Conservation (phyloP, 1,284 basidiomycete genomes). For the Psilocybe mexicana region DNA sequence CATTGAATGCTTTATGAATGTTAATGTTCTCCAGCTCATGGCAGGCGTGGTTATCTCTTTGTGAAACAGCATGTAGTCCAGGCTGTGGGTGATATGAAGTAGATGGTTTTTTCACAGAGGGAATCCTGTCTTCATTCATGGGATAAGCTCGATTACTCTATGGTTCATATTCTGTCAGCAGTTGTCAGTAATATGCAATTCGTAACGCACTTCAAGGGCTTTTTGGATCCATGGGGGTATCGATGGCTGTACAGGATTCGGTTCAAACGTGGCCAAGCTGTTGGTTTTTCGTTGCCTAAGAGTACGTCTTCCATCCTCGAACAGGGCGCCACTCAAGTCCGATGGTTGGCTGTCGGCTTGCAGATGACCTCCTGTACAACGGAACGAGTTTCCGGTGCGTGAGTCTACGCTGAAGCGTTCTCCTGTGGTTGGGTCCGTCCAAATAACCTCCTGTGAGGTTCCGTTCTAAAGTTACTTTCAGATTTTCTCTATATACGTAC, state of each 20-base stretch:
- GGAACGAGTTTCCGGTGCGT: conserved; percentile 60
- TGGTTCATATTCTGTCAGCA: conserved; percentile 43
- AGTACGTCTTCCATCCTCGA: conserved; percentile 18
- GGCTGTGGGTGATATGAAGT: conserved; percentile 12
- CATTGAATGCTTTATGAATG: conserved; percentile 11
- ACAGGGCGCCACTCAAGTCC: conserved; percentile 18
- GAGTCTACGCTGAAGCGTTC: conserved; percentile 70
- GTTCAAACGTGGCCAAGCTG: conserved; percentile 11
- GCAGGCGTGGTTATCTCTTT: conserved; percentile 13
- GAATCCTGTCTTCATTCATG: conserved; percentile 47
- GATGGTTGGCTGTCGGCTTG: conserved; percentile 9
- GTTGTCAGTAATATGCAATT: conserved; percentile 8
- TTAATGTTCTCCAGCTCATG: conserved; percentile 18
- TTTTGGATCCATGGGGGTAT: conserved; percentile 35
- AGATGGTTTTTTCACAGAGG: conserved; percentile 33
- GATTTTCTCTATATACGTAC: background rate
- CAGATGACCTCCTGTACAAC: conserved; percentile 27
- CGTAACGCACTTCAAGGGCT: conserved; percentile 32
- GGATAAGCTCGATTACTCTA: conserved; percentile 56
- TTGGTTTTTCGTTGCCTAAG: conserved; percentile 21
- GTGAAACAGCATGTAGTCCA: background rate
- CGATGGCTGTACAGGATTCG: conserved; percentile 6
- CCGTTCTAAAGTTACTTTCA: conserved; percentile 20
- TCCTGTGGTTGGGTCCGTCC: conserved; percentile 68
- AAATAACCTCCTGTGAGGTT: conserved; percentile 39